Evolutionary conservation across 1,284 basidiomycete species (phyloP).

Genomic region (Apiotrichum laibachii): DNA sequence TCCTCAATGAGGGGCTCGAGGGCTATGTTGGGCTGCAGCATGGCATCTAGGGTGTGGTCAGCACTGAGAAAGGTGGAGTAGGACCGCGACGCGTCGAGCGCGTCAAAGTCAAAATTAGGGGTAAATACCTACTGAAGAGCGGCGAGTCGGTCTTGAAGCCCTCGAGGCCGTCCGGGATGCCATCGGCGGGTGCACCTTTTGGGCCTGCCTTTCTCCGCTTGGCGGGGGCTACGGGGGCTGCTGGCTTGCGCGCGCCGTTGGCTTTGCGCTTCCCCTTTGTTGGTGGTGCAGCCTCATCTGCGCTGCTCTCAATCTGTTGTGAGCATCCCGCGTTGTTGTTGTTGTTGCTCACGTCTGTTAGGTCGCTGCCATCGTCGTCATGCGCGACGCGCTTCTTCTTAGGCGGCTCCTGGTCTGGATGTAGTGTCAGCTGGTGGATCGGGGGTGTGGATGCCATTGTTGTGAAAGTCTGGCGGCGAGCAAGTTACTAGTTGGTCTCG

Average conservation of each 20-base stretch:
- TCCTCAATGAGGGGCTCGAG: slow-evolving; percentile 48
- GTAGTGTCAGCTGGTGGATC: not conserved
- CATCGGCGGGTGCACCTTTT: slow-evolving; percentile 10
- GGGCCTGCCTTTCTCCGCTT: slow-evolving; percentile 18
- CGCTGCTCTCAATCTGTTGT: slow-evolving; percentile 7
- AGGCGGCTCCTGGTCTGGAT: not conserved
- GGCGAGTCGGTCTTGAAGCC: slow-evolving; percentile 40
- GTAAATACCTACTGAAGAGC: slow-evolving; percentile 35
- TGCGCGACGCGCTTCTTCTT: slow-evolving; percentile 1
- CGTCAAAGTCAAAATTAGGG: no score
- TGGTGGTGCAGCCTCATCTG: slow-evolving; percentile 7
- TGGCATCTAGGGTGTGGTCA: slow-evolving; percentile 34
- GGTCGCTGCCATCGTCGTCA: not conserved
- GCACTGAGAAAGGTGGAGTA: not conserved
- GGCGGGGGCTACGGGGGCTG: slow-evolving; percentile 7
- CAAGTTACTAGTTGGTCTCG: not conserved
- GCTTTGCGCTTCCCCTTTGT: slow-evolving; percentile 19
- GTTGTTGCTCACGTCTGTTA: not conserved
- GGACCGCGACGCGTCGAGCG: not conserved
- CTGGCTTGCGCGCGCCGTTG: slow-evolving; percentile 9
- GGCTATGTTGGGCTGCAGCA: slow-evolving; percentile 46
- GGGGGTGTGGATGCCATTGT: not conserved
- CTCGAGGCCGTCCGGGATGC: slow-evolving; percentile 22
- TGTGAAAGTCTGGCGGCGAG: not conserved
- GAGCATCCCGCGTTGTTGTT: not conserved